A percentile compares a stretch with the other conserved stretches of the same genome.
Conservation (phyloP, 2,329 filamentous ascomycete species). For the Fusarium cyanostomum region DNA sequence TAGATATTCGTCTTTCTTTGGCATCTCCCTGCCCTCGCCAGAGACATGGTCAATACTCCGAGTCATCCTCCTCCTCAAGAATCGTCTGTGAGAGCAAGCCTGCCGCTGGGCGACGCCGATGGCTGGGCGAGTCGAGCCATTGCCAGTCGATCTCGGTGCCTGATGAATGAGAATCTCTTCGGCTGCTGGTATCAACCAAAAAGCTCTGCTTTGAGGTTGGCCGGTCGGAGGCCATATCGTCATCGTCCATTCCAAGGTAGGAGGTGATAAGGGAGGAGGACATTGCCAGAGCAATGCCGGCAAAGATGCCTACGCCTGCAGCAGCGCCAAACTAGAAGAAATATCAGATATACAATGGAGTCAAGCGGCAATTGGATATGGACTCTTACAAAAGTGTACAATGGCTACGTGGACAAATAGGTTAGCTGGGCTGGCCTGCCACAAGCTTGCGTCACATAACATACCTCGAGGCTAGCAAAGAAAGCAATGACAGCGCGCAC, state of each 20-base stretch:
- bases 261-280: conserved; percentile 65
- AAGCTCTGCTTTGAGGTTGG: conserved; percentile 23
- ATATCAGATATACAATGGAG: background rate
- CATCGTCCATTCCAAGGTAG: conserved; percentile 55
- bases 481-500: conserved; percentile 40
- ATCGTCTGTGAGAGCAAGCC: conserved; percentile 73
- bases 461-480: conserved; percentile 50
- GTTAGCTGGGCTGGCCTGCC: conserved; percentile 4
- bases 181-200: conserved; percentile 23
- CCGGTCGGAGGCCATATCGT: conserved; percentile 17
- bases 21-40: background rate
- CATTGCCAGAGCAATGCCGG: conserved; percentile 68
- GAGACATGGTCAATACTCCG: conserved; percentile 47
- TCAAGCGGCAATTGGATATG: fast-evolving
- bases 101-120: conserved; percentile 53
- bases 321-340: conserved; percentile 67
- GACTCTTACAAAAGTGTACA: conserved; percentile 55
- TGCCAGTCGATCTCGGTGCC: conserved; percentile 52
- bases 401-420: conserved; percentile 43
- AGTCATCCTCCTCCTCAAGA: conserved; percentile 75
- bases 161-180: conserved; percentile 38
- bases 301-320: conserved; percentile 70
- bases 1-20: conserved; percentile 4
- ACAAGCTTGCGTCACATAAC: background rate
- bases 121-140: conserved; percentile 49